Evolutionary conservation across 176 grass and related monocot species (phyloP), one percentile per base, ranked within the genome.

Genomic region (Pharus latifolius): DNA sequence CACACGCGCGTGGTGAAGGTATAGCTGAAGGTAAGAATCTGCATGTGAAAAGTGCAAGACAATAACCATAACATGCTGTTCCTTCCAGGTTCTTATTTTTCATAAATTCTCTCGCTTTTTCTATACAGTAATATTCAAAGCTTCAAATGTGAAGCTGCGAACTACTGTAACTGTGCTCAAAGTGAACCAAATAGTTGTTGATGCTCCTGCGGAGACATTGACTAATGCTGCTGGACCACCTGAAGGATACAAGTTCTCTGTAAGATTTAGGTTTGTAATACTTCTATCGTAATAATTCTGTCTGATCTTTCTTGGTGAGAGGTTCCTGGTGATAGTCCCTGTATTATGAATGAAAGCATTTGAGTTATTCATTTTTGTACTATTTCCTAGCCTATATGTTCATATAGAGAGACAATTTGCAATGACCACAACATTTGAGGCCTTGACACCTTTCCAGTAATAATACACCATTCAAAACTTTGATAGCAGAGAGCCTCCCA

Each of bases 101-200:
- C 26, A 25, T 23, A 32, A 53, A 38, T 62, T 69, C 10, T 67
- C 51, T 71, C n/a, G 37, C 37, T 70, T 30, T 77, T 67, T 28
- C n/a, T 63, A 26, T 60, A 65, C 79, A 96, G 92, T 96, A 52
- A 83, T 80, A 16, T 96, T 96, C 58, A 65, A 83, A 88, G 82
- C 67, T 44, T 82, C 42, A 66, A 82, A 88, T 45, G 37, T 88
- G 24, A 96, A 96, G 70, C 76, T 96, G 67, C 81, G 83, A 75
- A 96, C 87, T 44, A 67, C 70, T 16, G 74, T 83, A 22, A 73
- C 75, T 26, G 84, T 96, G 23, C 72, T 79, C 65, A 96, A 91
- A 25, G 84, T 96, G 52, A 80, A 85, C 37, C 65, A 88, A 51
- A 88, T 96, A 68, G 63, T 80, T 60, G 60, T 96, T 81, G 82